A percentile compares a stretch with the other conserved stretches of the same genome.
Conservation (phyloP, 129 eudicot species). For the Arctium lappa region DNA sequence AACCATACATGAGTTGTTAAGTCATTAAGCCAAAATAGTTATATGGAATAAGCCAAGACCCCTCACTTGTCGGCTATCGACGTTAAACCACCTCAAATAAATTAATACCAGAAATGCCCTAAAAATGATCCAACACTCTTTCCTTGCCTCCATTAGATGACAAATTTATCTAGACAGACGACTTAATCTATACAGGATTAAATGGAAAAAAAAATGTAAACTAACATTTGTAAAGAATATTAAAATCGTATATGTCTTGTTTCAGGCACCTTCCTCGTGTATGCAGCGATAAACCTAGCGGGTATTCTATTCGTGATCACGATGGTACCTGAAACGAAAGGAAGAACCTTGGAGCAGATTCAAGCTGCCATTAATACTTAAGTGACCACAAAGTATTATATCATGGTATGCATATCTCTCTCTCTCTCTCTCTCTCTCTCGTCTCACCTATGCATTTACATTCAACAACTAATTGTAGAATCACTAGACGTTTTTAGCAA, state of each 20-base stretch:
- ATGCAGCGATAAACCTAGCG: constrained; percentile 60
- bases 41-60: not conserved
- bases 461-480: not conserved
- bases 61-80: not conserved
- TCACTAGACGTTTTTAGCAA: no score
- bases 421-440: not conserved
- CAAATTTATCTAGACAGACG: not conserved
- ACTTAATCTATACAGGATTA: not conserved
- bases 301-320: constrained; percentile 58
- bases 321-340: constrained; percentile 93
- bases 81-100: not conserved
- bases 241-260: constrained; percentile 23
- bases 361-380: constrained; percentile 63
- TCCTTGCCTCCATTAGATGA: not conserved
- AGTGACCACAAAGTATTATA: not conserved
- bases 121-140: not conserved
- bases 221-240: not conserved
- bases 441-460: not conserved
- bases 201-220: not conserved
- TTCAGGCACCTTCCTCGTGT: constrained; percentile 79
- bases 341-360: constrained; percentile 84
- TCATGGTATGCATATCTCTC: not conserved
- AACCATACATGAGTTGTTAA: no score
- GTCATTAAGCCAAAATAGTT: not conserved
- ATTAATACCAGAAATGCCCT: not conserved